Percentiles rank a stretch among this genome's conserved stretches.
These are phyloP conservation scores for Niebla homalea DNA, from an alignment of 495 filamentous ascomycete genomes.

Conservation along the genomic window DNA sequence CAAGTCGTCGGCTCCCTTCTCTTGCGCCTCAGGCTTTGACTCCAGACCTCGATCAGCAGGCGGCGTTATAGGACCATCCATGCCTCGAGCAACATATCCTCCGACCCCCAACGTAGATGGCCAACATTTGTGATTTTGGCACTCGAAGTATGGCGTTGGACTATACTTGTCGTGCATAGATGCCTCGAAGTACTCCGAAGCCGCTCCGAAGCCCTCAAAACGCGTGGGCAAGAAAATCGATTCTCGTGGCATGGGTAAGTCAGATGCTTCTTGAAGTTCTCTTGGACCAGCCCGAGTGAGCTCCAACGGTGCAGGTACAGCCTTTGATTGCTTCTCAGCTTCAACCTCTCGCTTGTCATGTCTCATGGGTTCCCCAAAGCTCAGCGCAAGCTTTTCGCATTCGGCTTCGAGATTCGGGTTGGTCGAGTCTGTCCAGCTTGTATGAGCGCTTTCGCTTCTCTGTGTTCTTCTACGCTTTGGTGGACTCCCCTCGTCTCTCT, in stretches of 20 bases:
- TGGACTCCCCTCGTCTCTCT: conserved; percentile 15
- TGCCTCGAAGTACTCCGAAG: conserved; percentile 41
- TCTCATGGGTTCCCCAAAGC: conserved; percentile 16
- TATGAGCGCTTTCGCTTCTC: conserved; percentile 10
- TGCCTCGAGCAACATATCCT: background rate
- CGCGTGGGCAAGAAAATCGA: background rate
- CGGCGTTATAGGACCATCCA: background rate
- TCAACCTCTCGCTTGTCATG: background rate
- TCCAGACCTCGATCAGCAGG: background rate
- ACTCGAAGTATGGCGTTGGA: conserved; percentile 36
- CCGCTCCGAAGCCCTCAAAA: conserved; percentile 24
- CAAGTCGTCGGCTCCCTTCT: background rate
- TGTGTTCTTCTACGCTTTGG: background rate
- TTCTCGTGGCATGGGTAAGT: conserved; percentile 7
- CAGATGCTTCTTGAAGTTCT: conserved; percentile 2
- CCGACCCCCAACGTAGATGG: conserved; percentile 1
- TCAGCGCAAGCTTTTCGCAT: conserved; percentile 8
- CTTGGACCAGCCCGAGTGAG: too few relatives aligned
- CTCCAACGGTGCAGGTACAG: too few relatives aligned
- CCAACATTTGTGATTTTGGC: conserved; percentile 33
- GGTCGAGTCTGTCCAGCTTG: conserved; percentile 19
- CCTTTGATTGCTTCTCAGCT: conserved; percentile 3
- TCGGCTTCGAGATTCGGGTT: conserved; percentile 17
- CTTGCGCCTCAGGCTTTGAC: background rate
- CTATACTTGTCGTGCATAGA: conserved; percentile 38